Evolutionary conservation across 441 rosid genomes (phyloP).

Genomic region (Eutrema salsugineum): DNA sequence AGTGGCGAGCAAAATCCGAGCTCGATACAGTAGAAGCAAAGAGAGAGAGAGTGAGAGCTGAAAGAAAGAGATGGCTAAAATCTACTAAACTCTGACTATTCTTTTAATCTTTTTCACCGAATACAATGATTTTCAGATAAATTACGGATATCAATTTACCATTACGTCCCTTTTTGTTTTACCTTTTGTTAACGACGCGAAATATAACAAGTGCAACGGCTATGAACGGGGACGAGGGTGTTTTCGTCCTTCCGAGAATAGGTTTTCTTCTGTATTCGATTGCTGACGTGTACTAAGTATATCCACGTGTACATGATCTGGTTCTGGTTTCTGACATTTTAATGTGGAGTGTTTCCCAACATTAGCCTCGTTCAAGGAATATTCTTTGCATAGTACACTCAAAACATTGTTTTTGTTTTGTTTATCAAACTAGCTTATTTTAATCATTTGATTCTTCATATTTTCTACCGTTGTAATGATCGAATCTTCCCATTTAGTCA

Average conservation of each 20-base stretch:
- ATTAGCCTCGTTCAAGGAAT: constrained; percentile 14
- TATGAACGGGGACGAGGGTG: constrained; percentile 41
- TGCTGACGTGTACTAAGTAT: constrained; percentile 14
- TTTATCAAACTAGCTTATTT: constrained; percentile 7
- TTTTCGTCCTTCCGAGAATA: constrained; percentile 20
- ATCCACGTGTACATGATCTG: constrained; percentile 31
- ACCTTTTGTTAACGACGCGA: constrained; percentile 20
- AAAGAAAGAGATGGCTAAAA: background rate
- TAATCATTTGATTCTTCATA: constrained; percentile 19
- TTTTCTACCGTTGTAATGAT: constrained; percentile 22
- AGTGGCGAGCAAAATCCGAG: background rate
- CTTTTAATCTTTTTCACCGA: constrained; percentile 10
- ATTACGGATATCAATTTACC: constrained; percentile 32
- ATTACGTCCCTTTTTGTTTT: constrained; percentile 29
- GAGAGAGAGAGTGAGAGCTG: background rate
- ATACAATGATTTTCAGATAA: constrained; percentile 14
- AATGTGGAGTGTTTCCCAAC: constrained; percentile 33
- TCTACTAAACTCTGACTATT: constrained; percentile 22
- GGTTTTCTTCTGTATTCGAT: background rate
- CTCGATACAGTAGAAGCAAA: constrained; percentile 18
- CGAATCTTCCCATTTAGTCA: constrained; percentile 15
- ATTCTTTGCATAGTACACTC: constrained; percentile 22
- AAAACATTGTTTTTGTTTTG: constrained; percentile 14
- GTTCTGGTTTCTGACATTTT: background rate
- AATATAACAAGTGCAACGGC: constrained; percentile 60